These are phyloP conservation scores for Melanopsichium pennsylvanicum DNA, from an alignment of 1,284 basidiomycete genomes.

Conservation along the genomic window DNA sequence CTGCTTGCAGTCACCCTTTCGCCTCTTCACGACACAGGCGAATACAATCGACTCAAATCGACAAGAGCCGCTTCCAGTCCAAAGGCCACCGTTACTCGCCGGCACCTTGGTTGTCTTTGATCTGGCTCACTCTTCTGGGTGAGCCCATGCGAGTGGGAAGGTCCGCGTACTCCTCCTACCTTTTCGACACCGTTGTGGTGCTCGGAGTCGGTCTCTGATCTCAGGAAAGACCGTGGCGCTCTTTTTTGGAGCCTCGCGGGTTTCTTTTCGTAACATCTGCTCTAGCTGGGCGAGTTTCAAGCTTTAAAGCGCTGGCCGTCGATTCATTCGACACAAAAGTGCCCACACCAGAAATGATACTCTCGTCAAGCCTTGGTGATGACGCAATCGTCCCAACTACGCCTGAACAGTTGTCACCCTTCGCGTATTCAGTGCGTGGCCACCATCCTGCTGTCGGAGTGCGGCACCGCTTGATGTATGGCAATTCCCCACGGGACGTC, in stretches of 20 bases:
- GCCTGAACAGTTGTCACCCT: background rate
- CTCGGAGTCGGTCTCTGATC: conserved; percentile 37
- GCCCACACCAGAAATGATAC: conserved; percentile 52
- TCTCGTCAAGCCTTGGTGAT: conserved; percentile 36
- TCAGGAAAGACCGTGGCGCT: conserved; percentile 25
- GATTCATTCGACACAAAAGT: conserved; percentile 29
- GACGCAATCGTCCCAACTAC: conserved; percentile 6
- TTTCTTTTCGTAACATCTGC: conserved; percentile 36
- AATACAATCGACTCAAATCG: background rate
- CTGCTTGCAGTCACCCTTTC: background rate
- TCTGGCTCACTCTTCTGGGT: conserved; percentile 19
- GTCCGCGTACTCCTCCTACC: conserved; percentile 64
- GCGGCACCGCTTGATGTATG: background rate
- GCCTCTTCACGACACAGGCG: background rate
- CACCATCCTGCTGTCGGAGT: background rate
- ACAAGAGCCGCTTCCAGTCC: conserved; percentile 44
- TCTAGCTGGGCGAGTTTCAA: conserved; percentile 54
- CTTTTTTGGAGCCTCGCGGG: conserved; percentile 11
- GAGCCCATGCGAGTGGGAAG: conserved; percentile 62
- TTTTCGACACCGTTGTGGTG: conserved; percentile 26
- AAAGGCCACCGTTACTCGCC: conserved; percentile 65
- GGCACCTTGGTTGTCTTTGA: conserved; percentile 15
- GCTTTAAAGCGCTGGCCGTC: conserved; percentile 47
- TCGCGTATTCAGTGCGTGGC: background rate
- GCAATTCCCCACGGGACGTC: conserved; percentile 23